Percentiles rank a stretch among this genome's conserved stretches.
Conservation (phyloP, 306 rosid species). For the Ziziphus jujuba region DNA sequence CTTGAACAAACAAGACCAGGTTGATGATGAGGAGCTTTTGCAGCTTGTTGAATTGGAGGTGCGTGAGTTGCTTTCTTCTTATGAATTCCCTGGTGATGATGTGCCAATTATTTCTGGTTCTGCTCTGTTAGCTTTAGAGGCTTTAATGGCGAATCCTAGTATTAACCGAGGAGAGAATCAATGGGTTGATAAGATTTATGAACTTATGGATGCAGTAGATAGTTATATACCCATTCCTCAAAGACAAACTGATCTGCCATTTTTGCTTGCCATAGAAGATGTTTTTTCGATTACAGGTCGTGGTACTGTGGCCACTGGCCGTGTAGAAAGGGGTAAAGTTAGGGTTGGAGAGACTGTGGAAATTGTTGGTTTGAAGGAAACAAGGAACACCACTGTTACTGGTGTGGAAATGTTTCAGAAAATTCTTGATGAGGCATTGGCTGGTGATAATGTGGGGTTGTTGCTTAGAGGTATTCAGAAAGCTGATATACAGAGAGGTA, state of each 20-base stretch:
- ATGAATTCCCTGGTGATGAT: constrained; percentile 90
- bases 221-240: constrained; percentile 74
- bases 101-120: constrained; percentile 76
- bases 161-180: constrained; percentile 62
- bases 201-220: constrained; percentile 80
- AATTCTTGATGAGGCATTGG: constrained; percentile 78
- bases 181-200: constrained; percentile 86
- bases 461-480: constrained; percentile 85
- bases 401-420: constrained; percentile 94
- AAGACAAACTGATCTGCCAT: constrained; percentile 73
- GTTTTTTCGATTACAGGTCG: constrained; percentile 85
- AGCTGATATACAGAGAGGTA: constrained; percentile 85
- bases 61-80: constrained; percentile 68
- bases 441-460: constrained; percentile 87
- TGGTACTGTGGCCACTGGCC: constrained; percentile 88
- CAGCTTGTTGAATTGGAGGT: constrained; percentile 82
- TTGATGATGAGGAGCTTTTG: constrained; percentile 83
- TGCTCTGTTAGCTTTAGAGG: constrained; percentile 73
- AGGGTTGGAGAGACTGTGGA: constrained; percentile 66
- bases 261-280: constrained; percentile 74
- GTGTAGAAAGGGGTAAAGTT: constrained; percentile 74
- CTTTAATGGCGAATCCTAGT: constrained; percentile 65
- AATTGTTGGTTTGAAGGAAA: constrained; percentile 74
- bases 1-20: constrained; percentile 81
- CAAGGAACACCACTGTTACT: constrained; percentile 70